Conservation (phyloP, 495 filamentous ascomycete species). For the Neurospora tetrasperma region DNA sequence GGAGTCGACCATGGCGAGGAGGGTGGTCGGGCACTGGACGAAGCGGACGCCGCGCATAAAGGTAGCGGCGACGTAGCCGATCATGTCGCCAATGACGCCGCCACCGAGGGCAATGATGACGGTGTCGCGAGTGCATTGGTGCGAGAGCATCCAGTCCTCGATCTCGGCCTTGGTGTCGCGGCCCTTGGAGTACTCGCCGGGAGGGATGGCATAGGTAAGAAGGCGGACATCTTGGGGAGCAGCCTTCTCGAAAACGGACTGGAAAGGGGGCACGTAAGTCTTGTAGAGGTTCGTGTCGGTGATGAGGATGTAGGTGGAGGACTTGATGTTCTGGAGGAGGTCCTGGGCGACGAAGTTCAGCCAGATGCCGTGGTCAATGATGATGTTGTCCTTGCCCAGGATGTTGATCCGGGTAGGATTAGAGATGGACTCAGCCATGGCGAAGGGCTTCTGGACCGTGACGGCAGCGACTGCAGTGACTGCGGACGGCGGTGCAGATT, state of each 20-base stretch:
- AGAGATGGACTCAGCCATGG: conserved; percentile 7
- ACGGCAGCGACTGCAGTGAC: background rate
- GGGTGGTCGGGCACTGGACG: conserved; percentile 90
- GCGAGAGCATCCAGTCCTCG: conserved; percentile 92
- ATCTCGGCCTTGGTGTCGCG: conserved; percentile 87
- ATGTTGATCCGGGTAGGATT: conserved; percentile 42
- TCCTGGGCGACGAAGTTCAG: conserved; percentile 70
- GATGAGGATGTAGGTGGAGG: conserved; percentile 89
- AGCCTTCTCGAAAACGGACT: conserved; percentile 54
- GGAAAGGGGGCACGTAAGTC: conserved; percentile 69
- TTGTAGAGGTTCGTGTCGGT: conserved; percentile 87
- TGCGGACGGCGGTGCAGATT: background rate
- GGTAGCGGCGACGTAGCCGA: conserved; percentile 91
- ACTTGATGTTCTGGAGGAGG: conserved; percentile 62
- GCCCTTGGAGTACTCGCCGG: conserved; percentile 88
- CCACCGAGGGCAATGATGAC: conserved; percentile 94
- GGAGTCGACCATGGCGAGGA: conserved; percentile 96
- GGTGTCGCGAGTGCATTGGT: conserved; percentile 87
- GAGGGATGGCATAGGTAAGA: conserved; percentile 76
- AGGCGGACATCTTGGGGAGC: conserved; percentile 53
- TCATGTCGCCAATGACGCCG: conserved; percentile 95
- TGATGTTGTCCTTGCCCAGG: conserved; percentile 61
- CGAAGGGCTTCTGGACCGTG: background rate
- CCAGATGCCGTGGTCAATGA: conserved; percentile 90
- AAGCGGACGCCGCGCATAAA: conserved; percentile 97